Evolutionary conservation across 805 yeast genomes (phyloP).

Genomic region (Wickerhamomyces rabaulensis): DNA sequence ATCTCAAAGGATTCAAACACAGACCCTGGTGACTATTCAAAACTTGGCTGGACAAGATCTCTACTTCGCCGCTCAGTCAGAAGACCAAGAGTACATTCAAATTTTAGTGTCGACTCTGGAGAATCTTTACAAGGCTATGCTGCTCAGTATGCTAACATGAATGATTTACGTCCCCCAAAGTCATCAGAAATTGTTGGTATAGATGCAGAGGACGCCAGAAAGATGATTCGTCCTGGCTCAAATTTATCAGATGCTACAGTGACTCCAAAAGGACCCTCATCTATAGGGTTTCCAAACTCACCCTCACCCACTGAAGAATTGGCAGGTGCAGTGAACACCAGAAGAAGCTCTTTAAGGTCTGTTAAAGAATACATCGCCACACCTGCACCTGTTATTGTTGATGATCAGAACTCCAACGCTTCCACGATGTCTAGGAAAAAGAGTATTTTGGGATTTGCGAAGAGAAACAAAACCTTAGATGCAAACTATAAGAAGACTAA

Average conservation of each 20-base stretch:
- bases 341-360: neutral
- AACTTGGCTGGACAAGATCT: constrained; percentile 14
- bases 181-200: constrained; percentile 3
- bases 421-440: neutral
- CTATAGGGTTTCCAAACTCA: neutral
- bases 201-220: constrained; percentile 9
- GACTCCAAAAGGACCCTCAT: neutral
- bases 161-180: constrained; percentile 9
- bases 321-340: neutral
- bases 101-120: constrained; percentile 21
- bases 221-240: constrained; percentile 1
- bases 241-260: neutral
- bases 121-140: constrained; percentile 18
- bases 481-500: neutral
- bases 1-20: constrained; percentile 4
- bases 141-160: constrained; percentile 9
- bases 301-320: neutral
- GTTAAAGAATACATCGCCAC: neutral
- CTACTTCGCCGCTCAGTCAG: constrained; percentile 2
- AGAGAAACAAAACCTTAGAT: neutral
- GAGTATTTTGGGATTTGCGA: neutral
- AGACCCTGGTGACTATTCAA: neutral
- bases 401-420: neutral
- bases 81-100: neutral
- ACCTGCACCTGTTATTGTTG: neutral